Evolutionary conservation across 345 rosid species (phyloP).

Genomic region (Rhizophora apiculata): DNA sequence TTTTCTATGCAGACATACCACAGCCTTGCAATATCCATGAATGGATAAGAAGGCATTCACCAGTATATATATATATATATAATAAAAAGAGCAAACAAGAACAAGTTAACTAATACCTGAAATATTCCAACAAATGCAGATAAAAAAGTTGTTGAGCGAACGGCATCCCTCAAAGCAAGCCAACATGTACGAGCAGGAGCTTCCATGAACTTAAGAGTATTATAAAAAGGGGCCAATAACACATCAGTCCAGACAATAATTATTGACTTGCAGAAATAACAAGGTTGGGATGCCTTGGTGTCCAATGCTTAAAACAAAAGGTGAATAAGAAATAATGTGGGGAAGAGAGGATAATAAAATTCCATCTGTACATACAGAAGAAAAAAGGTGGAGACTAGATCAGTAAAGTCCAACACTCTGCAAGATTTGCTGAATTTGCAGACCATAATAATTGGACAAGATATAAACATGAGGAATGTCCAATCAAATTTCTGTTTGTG

Average conservation of each 20-base stretch:
- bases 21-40: slow-evolving; percentile 50
- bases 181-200: slow-evolving; percentile 84
- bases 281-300: too few species aligned
- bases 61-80: not conserved
- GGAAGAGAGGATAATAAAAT: not conserved
- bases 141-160: slow-evolving; percentile 86
- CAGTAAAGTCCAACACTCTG: not conserved
- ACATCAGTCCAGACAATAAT: too few species aligned
- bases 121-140: slow-evolving; percentile 98
- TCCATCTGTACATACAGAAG: not conserved
- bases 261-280: too few species aligned
- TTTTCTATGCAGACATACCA: slow-evolving; percentile 88
- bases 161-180: slow-evolving; percentile 82
- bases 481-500: not conserved
- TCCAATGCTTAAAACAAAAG: slow-evolving; percentile 8
- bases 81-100: slow-evolving; percentile 7
- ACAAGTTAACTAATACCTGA: slow-evolving; percentile 54
- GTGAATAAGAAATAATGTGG: not conserved
- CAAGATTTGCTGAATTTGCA: not conserved
- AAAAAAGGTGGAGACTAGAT: not conserved
- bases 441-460: not conserved
- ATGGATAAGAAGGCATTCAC: slow-evolving; percentile 17
- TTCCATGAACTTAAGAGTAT: slow-evolving; percentile 60
- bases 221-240: too few species aligned
- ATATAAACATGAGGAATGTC: not conserved